Conservation (phyloP, 2,329 filamentous ascomycete species). For the Aureobasidium sp. region DNA sequence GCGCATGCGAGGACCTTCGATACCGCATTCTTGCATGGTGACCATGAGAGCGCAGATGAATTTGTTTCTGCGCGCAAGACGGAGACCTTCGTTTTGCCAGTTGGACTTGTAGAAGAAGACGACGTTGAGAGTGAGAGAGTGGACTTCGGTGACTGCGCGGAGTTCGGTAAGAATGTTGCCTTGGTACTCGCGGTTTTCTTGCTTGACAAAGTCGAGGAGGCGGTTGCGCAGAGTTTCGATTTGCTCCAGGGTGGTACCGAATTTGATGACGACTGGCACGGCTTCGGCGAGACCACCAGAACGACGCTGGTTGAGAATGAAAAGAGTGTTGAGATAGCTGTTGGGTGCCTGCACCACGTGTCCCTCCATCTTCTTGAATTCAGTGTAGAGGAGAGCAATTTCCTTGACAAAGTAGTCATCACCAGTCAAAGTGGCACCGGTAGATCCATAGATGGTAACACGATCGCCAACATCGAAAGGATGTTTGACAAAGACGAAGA, state of each 20-base stretch:
- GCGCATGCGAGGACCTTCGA: slow-evolving; percentile 72
- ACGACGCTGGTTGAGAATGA: slow-evolving; percentile 89
- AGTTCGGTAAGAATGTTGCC: slow-evolving; percentile 80
- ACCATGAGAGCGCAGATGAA: slow-evolving; percentile 89
- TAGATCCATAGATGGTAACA: slow-evolving; percentile 84
- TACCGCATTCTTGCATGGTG: slow-evolving; percentile 72
- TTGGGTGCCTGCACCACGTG: slow-evolving; percentile 95
- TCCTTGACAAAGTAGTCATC: slow-evolving; percentile 97
- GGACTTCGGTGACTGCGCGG: slow-evolving; percentile 68
- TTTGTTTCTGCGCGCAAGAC: slow-evolving; percentile 83
- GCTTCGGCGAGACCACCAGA: slow-evolving; percentile 83
- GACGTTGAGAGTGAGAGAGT: slow-evolving; percentile 79
- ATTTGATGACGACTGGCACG: slow-evolving; percentile 74
- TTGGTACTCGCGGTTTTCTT: slow-evolving; percentile 85
- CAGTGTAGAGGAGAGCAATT: slow-evolving; percentile 85
- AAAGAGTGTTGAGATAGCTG: slow-evolving; percentile 82
- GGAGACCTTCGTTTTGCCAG: slow-evolving; percentile 88
- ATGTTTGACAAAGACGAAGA: slow-evolving; percentile 96
- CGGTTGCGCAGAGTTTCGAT: slow-evolving; percentile 73
- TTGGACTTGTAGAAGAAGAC: slow-evolving; percentile 98
- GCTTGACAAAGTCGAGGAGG: slow-evolving; percentile 72
- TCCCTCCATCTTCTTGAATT: slow-evolving; percentile 98
- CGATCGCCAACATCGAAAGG: slow-evolving; percentile 94
- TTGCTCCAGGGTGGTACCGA: slow-evolving; percentile 73
- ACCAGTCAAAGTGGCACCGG: slow-evolving; percentile 65